Percentiles rank a stretch among this genome's conserved stretches.
phyloP scores from a whole-genome alignment of 73 alveolate genomes.

The Urostyla sp. region DNA sequence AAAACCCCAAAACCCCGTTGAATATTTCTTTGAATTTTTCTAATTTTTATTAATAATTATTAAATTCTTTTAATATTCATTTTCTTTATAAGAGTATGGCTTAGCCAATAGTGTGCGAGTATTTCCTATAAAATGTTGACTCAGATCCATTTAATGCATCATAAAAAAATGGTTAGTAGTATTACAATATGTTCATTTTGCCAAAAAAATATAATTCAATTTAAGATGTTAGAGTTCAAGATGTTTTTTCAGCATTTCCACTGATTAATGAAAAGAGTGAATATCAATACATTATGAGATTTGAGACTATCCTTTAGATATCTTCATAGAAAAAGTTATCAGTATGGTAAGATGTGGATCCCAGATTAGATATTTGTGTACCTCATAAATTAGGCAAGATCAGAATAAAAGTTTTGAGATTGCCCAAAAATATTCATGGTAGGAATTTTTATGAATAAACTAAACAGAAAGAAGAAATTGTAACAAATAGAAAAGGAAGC shows the following conservation, averaged over 20 bases:
- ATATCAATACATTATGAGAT: constrained; percentile 44
- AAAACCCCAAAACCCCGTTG: not conserved
- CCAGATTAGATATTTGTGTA: constrained; percentile 40
- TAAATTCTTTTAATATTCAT: too few species aligned
- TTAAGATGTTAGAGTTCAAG: constrained; percentile 45
- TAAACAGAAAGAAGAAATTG: not conserved
- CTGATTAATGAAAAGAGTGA: constrained; percentile 22
- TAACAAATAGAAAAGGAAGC: not conserved
- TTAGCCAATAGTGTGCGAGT: constrained; percentile 61
- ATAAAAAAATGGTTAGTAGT: too few species aligned
- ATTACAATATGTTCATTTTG: constrained; percentile 58
- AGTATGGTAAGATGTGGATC: constrained; percentile 66
- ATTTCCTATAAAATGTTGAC: constrained; percentile 59
- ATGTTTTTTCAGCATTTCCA: constrained; percentile 58
- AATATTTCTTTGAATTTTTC: constrained; percentile 7
- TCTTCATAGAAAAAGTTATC: constrained; percentile 2
- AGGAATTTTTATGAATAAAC: not conserved
- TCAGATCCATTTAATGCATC: not conserved
- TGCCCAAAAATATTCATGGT: constrained; percentile 49
- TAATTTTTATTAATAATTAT: not conserved
- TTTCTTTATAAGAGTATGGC: too few species aligned
- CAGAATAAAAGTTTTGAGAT: constrained; percentile 49
- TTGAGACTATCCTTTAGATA: constrained; percentile 56
- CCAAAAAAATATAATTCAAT: constrained; percentile 48
- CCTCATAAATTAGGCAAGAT: constrained; percentile 59